Conservation (phyloP, 805 yeast genomes). For the Kodamaea hsintzibuensis region DNA sequence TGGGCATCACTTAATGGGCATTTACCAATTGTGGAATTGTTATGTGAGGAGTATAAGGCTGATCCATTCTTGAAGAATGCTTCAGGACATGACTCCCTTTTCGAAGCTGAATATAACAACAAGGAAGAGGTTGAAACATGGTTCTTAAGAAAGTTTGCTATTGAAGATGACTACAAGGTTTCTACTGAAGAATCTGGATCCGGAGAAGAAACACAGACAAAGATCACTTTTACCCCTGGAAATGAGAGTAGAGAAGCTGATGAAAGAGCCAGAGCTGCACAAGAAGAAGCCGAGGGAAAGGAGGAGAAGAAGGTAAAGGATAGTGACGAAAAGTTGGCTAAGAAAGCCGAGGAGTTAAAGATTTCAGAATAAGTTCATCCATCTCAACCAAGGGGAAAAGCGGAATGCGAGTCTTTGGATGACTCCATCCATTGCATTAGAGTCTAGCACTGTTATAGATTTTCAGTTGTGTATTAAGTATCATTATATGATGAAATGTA, state of each 20-base stretch:
- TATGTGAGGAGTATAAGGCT: constrained; percentile 74
- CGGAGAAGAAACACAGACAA: constrained; percentile 26
- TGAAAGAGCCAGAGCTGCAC: constrained; percentile 40
- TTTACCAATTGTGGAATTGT: constrained; percentile 60
- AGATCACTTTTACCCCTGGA: constrained; percentile 43
- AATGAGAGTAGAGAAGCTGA: constrained; percentile 47
- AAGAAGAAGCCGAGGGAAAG: constrained; percentile 27
- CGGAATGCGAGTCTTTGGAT: not conserved
- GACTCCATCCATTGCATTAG: not conserved
- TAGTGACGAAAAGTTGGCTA: not conserved
- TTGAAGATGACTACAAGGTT: constrained; percentile 53
- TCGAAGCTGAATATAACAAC: constrained; percentile 81
- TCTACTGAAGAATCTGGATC: constrained; percentile 36
- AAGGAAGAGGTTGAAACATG: constrained; percentile 77
- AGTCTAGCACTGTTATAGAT: not conserved
- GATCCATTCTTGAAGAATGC: constrained; percentile 79
- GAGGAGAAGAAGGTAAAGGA: constrained; percentile 8
- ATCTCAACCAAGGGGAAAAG: not conserved
- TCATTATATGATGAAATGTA: not conserved
- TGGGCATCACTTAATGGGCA: constrained; percentile 96
- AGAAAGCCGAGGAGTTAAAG: not conserved
- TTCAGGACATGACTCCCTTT: constrained; percentile 80
- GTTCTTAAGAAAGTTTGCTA: constrained; percentile 70
- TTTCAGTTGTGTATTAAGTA: not conserved
- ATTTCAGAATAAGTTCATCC: not conserved